These are phyloP conservation scores for Mycena polygramma DNA, from an alignment of 768 basidiomycete genomes.

Conservation along the genomic window DNA sequence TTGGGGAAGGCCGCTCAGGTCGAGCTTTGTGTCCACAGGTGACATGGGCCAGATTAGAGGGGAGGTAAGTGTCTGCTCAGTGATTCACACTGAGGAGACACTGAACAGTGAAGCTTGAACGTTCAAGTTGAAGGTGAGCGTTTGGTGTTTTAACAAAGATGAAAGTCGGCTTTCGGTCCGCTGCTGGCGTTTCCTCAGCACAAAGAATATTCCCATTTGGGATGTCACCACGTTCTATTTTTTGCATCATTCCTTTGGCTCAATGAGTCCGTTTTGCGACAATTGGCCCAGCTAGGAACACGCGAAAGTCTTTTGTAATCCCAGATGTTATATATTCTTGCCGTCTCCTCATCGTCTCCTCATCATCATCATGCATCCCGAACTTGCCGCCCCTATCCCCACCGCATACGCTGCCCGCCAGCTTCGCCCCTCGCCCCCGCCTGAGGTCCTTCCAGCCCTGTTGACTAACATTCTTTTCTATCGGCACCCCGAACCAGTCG, in stretches of 20 bases:
- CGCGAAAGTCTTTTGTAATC: conserved; percentile 1
- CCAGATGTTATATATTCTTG: neutral
- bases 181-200: neutral
- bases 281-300: too few relatives aligned
- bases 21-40: too few relatives aligned
- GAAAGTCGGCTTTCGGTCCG: too few relatives aligned
- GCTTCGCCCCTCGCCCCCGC: neutral
- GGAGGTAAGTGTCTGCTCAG: too few relatives aligned
- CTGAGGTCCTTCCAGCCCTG: conserved; percentile 1
- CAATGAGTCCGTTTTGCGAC: too few relatives aligned
- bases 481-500: neutral
- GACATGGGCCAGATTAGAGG: too few relatives aligned
- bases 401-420: neutral
- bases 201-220: conserved; percentile 9
- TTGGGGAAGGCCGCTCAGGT: too few relatives aligned
- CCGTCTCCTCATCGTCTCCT: neutral
- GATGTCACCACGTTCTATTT: neutral
- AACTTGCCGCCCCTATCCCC: too few relatives aligned
- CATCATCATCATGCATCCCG: neutral
- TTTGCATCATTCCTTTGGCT: neutral
- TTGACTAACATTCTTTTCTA: neutral
- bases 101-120: too few relatives aligned
- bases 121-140: neutral
- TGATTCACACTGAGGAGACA: too few relatives aligned
- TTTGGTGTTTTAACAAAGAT: neutral